phyloP scores from a whole-genome alignment of 108 stramenopile species.

The Pseudonitzschia multiseries region DNA sequence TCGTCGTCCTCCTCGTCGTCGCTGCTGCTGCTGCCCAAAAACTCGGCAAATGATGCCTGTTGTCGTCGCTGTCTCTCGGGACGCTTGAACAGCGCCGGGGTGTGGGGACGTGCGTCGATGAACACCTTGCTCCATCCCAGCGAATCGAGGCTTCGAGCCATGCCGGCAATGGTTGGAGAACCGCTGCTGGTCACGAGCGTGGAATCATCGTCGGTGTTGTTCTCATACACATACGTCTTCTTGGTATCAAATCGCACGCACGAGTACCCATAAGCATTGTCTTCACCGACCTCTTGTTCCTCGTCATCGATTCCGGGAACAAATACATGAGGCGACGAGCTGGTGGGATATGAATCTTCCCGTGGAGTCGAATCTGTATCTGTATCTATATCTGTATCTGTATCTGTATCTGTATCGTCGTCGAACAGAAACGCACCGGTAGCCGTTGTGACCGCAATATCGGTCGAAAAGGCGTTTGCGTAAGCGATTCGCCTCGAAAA shows the following conservation, averaged over 20 bases:
- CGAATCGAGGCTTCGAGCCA: constrained; percentile 55
- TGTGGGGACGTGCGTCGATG: constrained; percentile 48
- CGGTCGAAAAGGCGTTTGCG: constrained; percentile 63
- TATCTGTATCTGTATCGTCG: not conserved
- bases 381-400: too few species aligned
- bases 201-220: not conserved
- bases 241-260: not conserved
- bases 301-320: not conserved
- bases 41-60: not conserved
- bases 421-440: constrained; percentile 66
- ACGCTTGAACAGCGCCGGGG: constrained; percentile 24
- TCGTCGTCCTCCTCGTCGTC: too few species aligned
- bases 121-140: constrained; percentile 75
- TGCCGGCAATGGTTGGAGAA: constrained; percentile 15
- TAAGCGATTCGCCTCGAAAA: constrained; percentile 65
- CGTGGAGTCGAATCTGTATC: not conserved
- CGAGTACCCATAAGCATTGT: not conserved
- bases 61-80: not conserved
- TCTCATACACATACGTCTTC: too few species aligned
- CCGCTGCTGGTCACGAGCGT: not conserved
- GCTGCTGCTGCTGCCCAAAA: not conserved
- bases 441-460: constrained; percentile 63
- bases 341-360: not conserved
- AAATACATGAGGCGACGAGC: not conserved
- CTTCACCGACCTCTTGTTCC: too few species aligned